Evolutionary conservation across 768 basidiomycete genomes (phyloP).

Genomic region (Trametes elegans): DNA sequence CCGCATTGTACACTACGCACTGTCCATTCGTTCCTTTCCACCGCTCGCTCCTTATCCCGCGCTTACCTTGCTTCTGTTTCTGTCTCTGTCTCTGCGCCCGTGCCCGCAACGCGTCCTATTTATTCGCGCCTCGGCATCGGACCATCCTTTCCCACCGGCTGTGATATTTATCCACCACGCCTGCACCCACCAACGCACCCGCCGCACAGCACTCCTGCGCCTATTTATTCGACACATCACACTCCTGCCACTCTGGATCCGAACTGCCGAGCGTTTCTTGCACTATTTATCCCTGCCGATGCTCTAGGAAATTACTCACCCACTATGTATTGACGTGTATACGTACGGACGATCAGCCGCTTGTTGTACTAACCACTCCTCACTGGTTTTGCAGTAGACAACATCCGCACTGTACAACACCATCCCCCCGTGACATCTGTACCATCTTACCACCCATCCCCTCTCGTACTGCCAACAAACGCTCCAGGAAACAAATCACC

Average conservation of each 20-base stretch:
- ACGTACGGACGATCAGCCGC: conserved; percentile 2
- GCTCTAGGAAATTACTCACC: too few relatives aligned
- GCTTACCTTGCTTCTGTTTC: too few relatives aligned
- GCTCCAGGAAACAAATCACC: too few relatives aligned
- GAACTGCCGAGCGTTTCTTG: too few relatives aligned
- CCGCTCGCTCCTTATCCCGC: background rate
- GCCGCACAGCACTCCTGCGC: background rate
- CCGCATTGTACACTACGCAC: conserved; percentile 19
- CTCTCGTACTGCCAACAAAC: background rate
- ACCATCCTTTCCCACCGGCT: background rate
- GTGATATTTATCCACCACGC: background rate
- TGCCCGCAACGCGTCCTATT: conserved; percentile 6
- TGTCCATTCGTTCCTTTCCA: background rate
- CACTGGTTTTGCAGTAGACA: conserved; percentile 13
- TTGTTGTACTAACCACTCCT: conserved; percentile 11
- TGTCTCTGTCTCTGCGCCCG: background rate
- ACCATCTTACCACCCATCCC: conserved; percentile 1
- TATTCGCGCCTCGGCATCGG: conserved; percentile 2
- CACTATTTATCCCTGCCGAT: conserved; percentile 6
- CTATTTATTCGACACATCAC: background rate
- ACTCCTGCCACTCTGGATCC: background rate
- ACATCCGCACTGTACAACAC: conserved; percentile 17
- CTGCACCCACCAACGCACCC: background rate
- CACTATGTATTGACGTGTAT: too few relatives aligned
- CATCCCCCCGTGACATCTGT: conserved; percentile 2